Evolutionary conservation across 83 land plant species (phyloP), one percentile per base, ranked within the genome.

Genomic region (Larix sibirica): DNA sequence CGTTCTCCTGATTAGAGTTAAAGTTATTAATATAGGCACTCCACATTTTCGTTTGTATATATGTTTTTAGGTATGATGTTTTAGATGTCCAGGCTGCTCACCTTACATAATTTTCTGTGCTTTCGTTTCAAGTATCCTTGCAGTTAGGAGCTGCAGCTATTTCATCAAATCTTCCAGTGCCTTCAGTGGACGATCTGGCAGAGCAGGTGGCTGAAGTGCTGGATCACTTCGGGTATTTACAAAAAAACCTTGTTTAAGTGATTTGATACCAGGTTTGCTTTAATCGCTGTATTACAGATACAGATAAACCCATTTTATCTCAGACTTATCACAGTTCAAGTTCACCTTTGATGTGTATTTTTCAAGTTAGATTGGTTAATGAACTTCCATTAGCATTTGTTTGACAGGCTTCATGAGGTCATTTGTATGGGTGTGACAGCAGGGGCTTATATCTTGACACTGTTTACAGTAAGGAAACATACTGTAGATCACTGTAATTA

Each of bases 161-260:
- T 80, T 79, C 91, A 80, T 80, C 90, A 42, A 84, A 93, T 80
- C 77, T 85, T 38, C 92, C 90, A 5, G 84, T 85, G 9, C 90
- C 77, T 73, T 83, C 90, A 71, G 96, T 86, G 23, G 94, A 93
- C 62, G 91, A 97, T 24, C 84, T 97, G 56, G 95, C 95, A 33
- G 98, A 97, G 77, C 99, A 97, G 81, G 88, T 97, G 44, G 92
- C 89, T 66, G 98, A 97, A 64, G 95, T 97, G 71, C 86, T 96
- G 1, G 89, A 97, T 61, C 90, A 80, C 81, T 97, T 97, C 81
- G 89, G 95, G 97, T 96, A 85, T 64, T 40, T 59, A 17, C n/a
- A 74, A 44, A 44, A 44, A 44, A 23, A 17, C 44, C 33, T 13
- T 16, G 6, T n/a, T 24, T 3, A 28, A 79, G 36, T 31, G 13